Base-by-base conservation (phyloP, 2,329 filamentous ascomycete species). In the Neoarthrinium moseri region DNA sequence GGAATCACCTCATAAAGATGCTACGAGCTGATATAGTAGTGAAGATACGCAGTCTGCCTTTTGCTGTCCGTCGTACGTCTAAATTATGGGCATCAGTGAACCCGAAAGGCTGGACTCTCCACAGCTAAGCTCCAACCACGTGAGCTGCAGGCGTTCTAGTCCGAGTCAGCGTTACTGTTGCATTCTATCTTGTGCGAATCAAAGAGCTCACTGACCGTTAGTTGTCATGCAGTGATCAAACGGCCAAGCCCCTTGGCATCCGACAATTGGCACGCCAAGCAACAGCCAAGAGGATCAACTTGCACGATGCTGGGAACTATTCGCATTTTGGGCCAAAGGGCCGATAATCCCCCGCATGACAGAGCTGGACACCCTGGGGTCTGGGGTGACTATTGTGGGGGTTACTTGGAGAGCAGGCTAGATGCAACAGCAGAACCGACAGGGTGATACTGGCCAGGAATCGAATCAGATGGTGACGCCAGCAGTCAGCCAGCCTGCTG, bases 231-330 rank as follows among this genome's bases (percentile, higher is more conserved):
- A 40, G 37, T 29, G 37, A 15, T 40, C 23, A 22, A 26, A 8
- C 24, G 18, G 37, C 37, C 37, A 40, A 40, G 37, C 21, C 12
- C 30, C 37, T 40, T 40, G 37, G 37, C 30, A 40, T 29, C 6
- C 12, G 17, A 17, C n/a, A 10, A 40, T 15, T 40, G 37, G 37
- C 27, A 26, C 18, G 37, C 37, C 37, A 40, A 40, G 37, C 23
- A 12, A n/a, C n/a, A 29, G 37, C 37, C 37, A 40, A 40, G 37
- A 40, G 22, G 30, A 23, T 29, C 37, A 23, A 40, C 23, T 23
- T n/a, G n/a, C n/a, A n/a, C n/a, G n/a, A n/a, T n/a, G 15, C 37
- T 18, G 24, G 37, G 24, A 26, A 40, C 17, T 12, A n/a, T n/a
- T 7, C 24, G 15, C 22, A 29, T 18, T 40, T 15, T 40, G 6